These are phyloP conservation scores for Amaranthus palmeri DNA, from an alignment of 148 eudicot species.

Conservation along the genomic window DNA sequence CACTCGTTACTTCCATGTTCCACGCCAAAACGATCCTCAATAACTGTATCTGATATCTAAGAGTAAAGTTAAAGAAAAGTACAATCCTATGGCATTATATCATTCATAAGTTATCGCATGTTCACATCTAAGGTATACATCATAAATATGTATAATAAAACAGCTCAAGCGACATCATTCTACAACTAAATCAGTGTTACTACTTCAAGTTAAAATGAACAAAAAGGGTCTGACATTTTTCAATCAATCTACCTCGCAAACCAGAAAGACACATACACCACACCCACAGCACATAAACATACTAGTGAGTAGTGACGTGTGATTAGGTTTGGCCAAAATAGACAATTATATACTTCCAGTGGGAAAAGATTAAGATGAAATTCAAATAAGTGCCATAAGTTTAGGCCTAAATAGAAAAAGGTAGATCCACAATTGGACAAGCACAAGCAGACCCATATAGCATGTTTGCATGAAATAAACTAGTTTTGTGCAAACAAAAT, in stretches of 20 bases:
- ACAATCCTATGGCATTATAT: neutral
- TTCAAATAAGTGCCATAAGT: too few species aligned
- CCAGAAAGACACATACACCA: neutral
- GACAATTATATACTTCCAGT: too few species aligned
- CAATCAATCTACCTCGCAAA: neutral
- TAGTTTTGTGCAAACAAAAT: too few species aligned
- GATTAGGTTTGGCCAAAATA: too few species aligned
- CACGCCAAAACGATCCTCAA: constrained; percentile 94
- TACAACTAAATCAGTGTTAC: neutral
- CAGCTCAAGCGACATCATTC: neutral
- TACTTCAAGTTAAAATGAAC: neutral
- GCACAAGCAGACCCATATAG: too few species aligned
- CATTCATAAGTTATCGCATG: neutral
- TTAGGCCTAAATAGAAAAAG: too few species aligned
- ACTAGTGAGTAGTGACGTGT: too few species aligned
- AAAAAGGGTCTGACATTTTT: neutral
- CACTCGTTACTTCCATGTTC: constrained; percentile 89
- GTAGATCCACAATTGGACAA: too few species aligned
- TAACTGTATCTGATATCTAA: constrained; percentile 96
- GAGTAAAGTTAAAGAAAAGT: constrained; percentile 36
- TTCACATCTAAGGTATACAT: neutral
- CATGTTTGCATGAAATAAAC: too few species aligned
- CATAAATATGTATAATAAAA: neutral
- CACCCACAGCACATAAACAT: neutral
- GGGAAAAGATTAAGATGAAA: too few species aligned